Percentiles rank a stretch among this genome's conserved stretches.
phyloP scores from a whole-genome alignment of 495 filamentous ascomycete genomes.

The Xylaria palmicola region DNA sequence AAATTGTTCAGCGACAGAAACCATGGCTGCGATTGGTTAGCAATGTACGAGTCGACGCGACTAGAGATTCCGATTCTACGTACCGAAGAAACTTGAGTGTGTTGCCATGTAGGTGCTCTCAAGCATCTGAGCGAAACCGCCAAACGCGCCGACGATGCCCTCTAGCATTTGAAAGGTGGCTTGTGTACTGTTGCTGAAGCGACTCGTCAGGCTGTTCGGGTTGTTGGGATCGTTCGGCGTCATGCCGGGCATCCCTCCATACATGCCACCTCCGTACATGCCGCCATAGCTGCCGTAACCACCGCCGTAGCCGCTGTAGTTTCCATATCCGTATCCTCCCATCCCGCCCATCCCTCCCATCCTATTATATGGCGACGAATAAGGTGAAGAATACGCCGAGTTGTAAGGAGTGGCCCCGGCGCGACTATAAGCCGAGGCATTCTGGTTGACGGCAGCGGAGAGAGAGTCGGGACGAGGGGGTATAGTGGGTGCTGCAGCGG shows the following conservation, averaged over 20 bases:
- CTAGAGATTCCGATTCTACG: conserved; percentile 29
- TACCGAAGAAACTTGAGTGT: conserved; percentile 97
- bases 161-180: conserved; percentile 99
- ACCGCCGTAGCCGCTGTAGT: conserved; percentile 43
- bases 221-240: conserved; percentile 78
- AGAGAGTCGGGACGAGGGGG: conserved; percentile 77
- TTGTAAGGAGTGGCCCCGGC: conserved; percentile 56
- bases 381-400: conserved; percentile 44
- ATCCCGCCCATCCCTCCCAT: conserved; percentile 42
- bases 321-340: conserved; percentile 46
- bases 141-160: conserved; percentile 96
- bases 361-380: conserved; percentile 48
- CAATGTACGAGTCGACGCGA: background rate
- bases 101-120: conserved; percentile 99
- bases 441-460: conserved; percentile 75
- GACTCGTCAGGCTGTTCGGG: conserved; percentile 85
- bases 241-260: conserved; percentile 65
- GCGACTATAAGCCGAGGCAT: conserved; percentile 74
- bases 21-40: conserved; percentile 72
- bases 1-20: conserved; percentile 96
- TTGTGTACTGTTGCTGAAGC: conserved; percentile 87
- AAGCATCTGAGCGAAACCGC: conserved; percentile 98
- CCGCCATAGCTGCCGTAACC: conserved; percentile 45
- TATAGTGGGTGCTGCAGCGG: conserved; percentile 63
- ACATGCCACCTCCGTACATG: conserved; percentile 54